phyloP scores from a whole-genome alignment of 139 green algal species.

The Tetraselmis striata region DNA sequence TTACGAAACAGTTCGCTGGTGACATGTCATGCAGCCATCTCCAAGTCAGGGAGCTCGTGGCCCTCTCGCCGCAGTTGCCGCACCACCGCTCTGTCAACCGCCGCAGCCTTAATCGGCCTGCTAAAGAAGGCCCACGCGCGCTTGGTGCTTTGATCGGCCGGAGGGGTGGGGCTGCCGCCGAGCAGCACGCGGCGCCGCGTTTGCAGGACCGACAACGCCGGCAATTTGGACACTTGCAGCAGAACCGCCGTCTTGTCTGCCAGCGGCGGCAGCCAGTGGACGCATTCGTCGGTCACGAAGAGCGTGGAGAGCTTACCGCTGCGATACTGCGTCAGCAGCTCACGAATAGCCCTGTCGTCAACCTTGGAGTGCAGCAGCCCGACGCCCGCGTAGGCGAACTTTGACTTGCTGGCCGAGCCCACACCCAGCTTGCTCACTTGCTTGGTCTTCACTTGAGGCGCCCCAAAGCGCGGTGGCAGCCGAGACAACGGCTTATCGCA shows the following conservation, averaged over 20 bases:
- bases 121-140: not conserved
- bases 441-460: not conserved
- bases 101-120: not conserved
- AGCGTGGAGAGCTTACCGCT: not conserved
- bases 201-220: not conserved
- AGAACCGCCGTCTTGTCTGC: not conserved
- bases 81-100: not conserved
- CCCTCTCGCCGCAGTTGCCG: not conserved
- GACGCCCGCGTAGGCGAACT: not conserved
- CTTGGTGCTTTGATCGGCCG: not conserved
- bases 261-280: not conserved
- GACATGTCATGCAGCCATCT: no score
- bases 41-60: no score
- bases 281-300: not conserved
- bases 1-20: no score
- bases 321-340: not conserved
- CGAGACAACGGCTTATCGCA: not conserved
- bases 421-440: not conserved
- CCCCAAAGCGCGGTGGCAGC: not conserved
- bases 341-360: not conserved
- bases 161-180: not conserved
- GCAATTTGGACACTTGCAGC: not conserved
- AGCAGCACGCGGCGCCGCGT: not conserved
- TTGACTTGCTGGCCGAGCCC: not conserved
- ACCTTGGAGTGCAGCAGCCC: not conserved